Base-by-base conservation (phyloP, 2,329 filamentous ascomycete genomes). In the Ceratocystis colombiana region DNA sequence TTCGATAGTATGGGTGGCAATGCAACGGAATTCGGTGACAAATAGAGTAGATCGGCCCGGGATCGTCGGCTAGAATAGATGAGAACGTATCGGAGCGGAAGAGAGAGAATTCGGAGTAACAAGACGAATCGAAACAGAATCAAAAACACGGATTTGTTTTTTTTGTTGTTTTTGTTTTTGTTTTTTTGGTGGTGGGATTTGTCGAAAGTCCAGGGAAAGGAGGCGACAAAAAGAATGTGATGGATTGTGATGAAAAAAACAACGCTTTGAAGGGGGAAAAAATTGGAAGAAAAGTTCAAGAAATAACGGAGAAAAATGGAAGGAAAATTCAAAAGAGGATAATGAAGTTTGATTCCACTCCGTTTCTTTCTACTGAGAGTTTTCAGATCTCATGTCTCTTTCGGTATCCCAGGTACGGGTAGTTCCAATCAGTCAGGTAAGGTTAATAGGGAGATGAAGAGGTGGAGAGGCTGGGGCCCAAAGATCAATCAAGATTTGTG, bases 331-430 rank as follows among this genome's bases (percentile, higher is more conserved):
- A 66, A 46, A 53, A 46, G 15, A 67, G 53, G 59, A 67, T 41
- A 12, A 41, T 41, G 66, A 67, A 59, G 15, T 57, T 41, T 67
- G 44, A 67, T 65, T 67, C 57, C 45, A 62, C 66, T 67, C 63
- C 59, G 64, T 67, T 65, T 65, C 66, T 67, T 65, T 65, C 65
- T 57, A 33, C 37, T 41, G 37, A 41, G 66, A 65, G 57, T 45
- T 65, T 25, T 25, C 63, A 65, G 66, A 65, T 67, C 63, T 62
- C 66, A 67, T 67, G 55, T 67, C 66, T 67, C 53, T 50, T 62
- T 67, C 66, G 62, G 59, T 17, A 45, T 65, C 59, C 63, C 66
- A 50, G 59, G 37, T 59, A 48, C 37, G 66, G 66, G 15, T 46
- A 62, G 57, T 63, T 41, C 50, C 44, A 53, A 44, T 67, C 57